Evolutionary conservation across 176 grass and related monocot species (phyloP), one percentile per base, ranked within the genome.

Genomic region (Elaeis guineensis): DNA sequence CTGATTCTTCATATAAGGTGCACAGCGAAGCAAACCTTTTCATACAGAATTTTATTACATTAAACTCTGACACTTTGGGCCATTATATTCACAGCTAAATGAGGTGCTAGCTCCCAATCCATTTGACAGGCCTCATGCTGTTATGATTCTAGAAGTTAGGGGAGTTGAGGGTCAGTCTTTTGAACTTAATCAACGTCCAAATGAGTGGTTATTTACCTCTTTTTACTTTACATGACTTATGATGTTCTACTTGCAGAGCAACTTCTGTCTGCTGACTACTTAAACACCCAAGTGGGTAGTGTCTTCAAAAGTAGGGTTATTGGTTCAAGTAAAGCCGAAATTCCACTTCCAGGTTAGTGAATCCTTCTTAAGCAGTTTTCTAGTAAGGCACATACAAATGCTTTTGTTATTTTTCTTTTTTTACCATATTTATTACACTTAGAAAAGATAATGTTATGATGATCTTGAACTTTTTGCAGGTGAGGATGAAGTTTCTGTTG

Each of bases 71-170:
- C 56, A 62, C 18, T 77, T 77, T 62, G 24, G 59, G 20, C 21
- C 48, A 17, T 44, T 51, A 44, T 16, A 66, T 78, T 88, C 67
- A 69, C 75, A 97, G 93, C 76, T 89, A 80, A 91, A 89, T 60
- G 54, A 97, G 69, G 32, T 92, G 64, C 84, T 97, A 57, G 61
- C 64, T 58, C 81, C 93, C 17, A 89, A 97, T 39, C 93, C 93
- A 25, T 97, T 97, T 62, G 72, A 85, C 62, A 86, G 79, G 48
- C 93, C 93, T 0, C 73, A 64, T 70, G 87, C 93, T 63, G 79
- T 91, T 69, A 80, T 97, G 63, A 58, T 97, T 63, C 57, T 97
- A 54, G 80, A 97, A 92, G 62, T 97, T 11, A 69, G 63, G 52
- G 76, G 81, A 70, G 61, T 81, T 56, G 29, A 83, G 66, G 87